phyloP scores from a whole-genome alignment of 2,329 filamentous ascomycete species.

The Macrophomina tecta region DNA sequence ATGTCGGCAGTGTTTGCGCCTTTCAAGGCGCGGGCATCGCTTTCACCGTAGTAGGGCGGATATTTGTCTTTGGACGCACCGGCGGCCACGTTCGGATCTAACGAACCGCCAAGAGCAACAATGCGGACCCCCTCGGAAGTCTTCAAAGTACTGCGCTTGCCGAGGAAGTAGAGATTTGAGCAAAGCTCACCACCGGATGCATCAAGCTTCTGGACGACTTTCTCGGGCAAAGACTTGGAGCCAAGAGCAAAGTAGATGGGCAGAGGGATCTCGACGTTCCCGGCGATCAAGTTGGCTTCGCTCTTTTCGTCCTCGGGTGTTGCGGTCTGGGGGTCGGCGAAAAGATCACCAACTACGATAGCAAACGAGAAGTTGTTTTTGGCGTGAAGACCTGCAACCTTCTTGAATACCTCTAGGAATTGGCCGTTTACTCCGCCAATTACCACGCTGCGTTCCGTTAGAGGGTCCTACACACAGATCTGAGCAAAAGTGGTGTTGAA shows the following conservation, averaged over 20 bases:
- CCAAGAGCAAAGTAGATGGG: constrained; percentile 92
- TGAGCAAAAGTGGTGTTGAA: neutral
- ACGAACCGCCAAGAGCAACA: constrained; percentile 79
- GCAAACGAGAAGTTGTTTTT: constrained; percentile 91
- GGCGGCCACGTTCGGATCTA: constrained; percentile 66
- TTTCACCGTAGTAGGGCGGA: constrained; percentile 76
- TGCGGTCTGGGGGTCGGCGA: constrained; percentile 58
- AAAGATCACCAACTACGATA: constrained; percentile 83
- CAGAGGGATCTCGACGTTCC: constrained; percentile 75
- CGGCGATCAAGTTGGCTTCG: constrained; percentile 67
- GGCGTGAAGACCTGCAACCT: constrained; percentile 77
- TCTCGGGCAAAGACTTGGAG: constrained; percentile 70
- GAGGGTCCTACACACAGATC: neutral
- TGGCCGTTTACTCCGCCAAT: constrained; percentile 83
- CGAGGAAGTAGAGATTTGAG: constrained; percentile 88
- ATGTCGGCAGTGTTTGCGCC: constrained; percentile 84
- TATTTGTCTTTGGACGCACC: constrained; percentile 74
- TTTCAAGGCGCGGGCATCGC: constrained; percentile 76
- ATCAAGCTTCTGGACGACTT: constrained; percentile 75
- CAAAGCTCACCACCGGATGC: constrained; percentile 74
- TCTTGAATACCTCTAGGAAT: constrained; percentile 76
- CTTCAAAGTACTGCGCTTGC: constrained; percentile 84
- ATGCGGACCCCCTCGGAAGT: constrained; percentile 89
- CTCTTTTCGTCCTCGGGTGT: constrained; percentile 61
- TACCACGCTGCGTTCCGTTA: constrained; percentile 65